Evolutionary conservation across 176 grass and related monocot species (phyloP).

Genomic region (Carex scoparia): DNA sequence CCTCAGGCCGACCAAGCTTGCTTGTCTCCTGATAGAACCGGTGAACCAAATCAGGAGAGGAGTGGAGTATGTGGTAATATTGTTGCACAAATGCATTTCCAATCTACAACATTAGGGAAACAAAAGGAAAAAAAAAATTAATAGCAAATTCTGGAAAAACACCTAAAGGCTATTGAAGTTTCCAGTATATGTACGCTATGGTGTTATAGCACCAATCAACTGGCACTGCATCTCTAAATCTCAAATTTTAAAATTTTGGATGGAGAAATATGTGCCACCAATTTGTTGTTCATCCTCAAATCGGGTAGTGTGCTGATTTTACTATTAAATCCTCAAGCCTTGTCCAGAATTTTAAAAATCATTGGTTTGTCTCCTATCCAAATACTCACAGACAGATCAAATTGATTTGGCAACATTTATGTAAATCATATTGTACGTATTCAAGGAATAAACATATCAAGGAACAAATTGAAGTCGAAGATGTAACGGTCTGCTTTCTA

Average conservation of each 20-base stretch:
- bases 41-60: conserved; percentile 78
- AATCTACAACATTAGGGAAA: conserved; percentile 40
- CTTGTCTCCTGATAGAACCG: conserved; percentile 96
- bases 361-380: not conserved
- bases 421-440: not conserved
- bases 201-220: not conserved
- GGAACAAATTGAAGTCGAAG: not conserved
- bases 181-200: not conserved
- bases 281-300: not conserved
- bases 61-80: conserved; percentile 96
- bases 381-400: not conserved
- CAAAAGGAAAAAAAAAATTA: not conserved
- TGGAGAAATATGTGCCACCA: too few relatives aligned
- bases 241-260: too few relatives aligned
- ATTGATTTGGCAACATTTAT: not conserved
- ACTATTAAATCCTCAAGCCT: not conserved
- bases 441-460: not conserved
- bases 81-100: conserved; percentile 97
- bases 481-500: not conserved
- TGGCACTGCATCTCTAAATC: not conserved
- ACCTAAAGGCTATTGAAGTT: not conserved
- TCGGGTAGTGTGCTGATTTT: not conserved
- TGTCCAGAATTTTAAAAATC: not conserved
- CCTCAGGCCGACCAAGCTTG: conserved; percentile 62
- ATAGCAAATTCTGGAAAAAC: not conserved